Percentiles rank a stretch among this genome's conserved stretches.
These are phyloP conservation scores for Coemansia sp. DNA, from an alignment of 192 early-diverging fungal species.

Conservation along the genomic window DNA sequence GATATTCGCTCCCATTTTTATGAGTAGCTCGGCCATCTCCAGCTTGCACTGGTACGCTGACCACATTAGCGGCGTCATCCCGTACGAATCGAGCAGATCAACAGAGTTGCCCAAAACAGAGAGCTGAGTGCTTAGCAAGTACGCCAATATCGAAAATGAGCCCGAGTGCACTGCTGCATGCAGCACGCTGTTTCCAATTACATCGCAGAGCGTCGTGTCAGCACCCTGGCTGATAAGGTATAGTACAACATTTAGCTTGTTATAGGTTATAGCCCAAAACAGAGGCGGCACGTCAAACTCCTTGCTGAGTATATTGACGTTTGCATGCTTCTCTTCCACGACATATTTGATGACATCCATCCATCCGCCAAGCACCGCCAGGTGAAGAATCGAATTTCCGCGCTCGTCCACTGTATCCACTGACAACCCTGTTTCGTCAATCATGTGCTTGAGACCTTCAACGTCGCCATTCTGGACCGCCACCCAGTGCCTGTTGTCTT, in stretches of 20 bases:
- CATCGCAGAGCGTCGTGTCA: slow-evolving; percentile 69
- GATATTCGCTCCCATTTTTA: slow-evolving; percentile 69
- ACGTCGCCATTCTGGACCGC: slow-evolving; percentile 75
- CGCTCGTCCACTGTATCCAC: slow-evolving; percentile 64
- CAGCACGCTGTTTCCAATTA: slow-evolving; percentile 84
- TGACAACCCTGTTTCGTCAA: slow-evolving; percentile 58
- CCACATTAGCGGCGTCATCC: slow-evolving; percentile 94
- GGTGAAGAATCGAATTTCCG: slow-evolving; percentile 79
- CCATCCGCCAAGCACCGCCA: slow-evolving; percentile 78
- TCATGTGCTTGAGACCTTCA: slow-evolving; percentile 52
- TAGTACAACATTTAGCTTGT: slow-evolving; percentile 70
- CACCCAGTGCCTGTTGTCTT: slow-evolving; percentile 22
- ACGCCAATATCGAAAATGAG: slow-evolving; percentile 73
- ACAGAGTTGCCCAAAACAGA: slow-evolving; percentile 59
- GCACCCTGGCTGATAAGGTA: slow-evolving; percentile 79
- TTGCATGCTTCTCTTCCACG: slow-evolving; percentile 69
- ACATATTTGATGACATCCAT: slow-evolving; percentile 72
- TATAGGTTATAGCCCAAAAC: slow-evolving; percentile 87
- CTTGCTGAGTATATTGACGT: slow-evolving; percentile 72
- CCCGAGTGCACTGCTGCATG: slow-evolving; percentile 89
- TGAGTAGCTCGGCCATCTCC: slow-evolving; percentile 65
- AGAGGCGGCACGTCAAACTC: slow-evolving; percentile 83
- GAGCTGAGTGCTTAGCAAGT: slow-evolving; percentile 65
- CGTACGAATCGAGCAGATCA: slow-evolving; percentile 71
- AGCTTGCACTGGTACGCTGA: slow-evolving; percentile 84